Conservation (phyloP, 1,284 basidiomycete genomes). For the Irpex sp. region DNA sequence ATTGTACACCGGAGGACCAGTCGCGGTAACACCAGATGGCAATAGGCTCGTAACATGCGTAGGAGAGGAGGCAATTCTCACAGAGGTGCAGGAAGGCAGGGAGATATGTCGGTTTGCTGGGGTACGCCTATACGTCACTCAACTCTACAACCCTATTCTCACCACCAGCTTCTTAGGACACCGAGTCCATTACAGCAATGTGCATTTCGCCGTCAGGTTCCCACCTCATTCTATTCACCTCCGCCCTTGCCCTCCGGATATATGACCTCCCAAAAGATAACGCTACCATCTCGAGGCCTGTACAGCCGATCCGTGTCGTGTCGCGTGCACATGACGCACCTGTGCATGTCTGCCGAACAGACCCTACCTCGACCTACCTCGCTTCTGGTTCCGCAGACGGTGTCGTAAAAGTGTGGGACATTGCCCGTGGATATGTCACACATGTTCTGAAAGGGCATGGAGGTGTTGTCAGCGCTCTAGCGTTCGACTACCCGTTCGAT, state of each 20-base stretch:
- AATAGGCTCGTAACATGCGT: slow-evolving; percentile 82
- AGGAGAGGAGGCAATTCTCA: slow-evolving; percentile 81
- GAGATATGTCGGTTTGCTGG: slow-evolving; percentile 80
- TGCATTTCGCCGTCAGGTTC: slow-evolving; percentile 64
- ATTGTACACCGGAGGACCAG: slow-evolving; percentile 85
- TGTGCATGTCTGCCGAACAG: slow-evolving; percentile 83
- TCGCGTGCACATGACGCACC: slow-evolving; percentile 89
- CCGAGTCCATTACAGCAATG: slow-evolving; percentile 58
- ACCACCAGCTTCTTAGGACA: slow-evolving; percentile 42
- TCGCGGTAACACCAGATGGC: slow-evolving; percentile 81
- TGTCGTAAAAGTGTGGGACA: slow-evolving; percentile 96
- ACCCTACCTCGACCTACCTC: slow-evolving; percentile 87
- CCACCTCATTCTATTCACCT: slow-evolving; percentile 66
- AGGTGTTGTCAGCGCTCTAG: slow-evolving; percentile 88
- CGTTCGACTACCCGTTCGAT: slow-evolving; percentile 73
- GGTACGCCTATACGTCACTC: slow-evolving; percentile 46
- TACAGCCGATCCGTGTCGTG: slow-evolving; percentile 70
- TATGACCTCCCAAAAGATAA: slow-evolving; percentile 54
- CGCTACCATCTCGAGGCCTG: slow-evolving; percentile 41
- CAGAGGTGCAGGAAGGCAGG: slow-evolving; percentile 71
- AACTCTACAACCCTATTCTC: background rate
- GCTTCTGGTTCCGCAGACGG: slow-evolving; percentile 97
- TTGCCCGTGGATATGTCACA: slow-evolving; percentile 84
- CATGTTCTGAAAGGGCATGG: slow-evolving; percentile 97
- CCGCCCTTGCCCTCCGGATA: slow-evolving; percentile 64